A percentile compares a stretch with the other conserved stretches of the same genome.
Evolutionary conservation across 2,329 filamentous ascomycete species (phyloP).

Genomic region (Alternaria ethzedia): DNA sequence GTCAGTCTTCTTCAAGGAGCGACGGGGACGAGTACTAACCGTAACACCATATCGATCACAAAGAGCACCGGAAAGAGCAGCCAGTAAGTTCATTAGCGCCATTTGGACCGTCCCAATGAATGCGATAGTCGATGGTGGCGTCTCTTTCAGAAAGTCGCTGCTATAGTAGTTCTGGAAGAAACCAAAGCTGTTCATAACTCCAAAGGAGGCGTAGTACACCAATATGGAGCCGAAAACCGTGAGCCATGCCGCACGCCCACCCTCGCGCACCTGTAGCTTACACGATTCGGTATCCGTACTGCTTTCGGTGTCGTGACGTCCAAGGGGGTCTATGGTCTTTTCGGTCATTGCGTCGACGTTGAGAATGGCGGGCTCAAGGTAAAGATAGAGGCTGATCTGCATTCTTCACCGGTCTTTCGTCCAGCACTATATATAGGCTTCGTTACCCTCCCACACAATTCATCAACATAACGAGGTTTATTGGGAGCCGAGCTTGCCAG

Average conservation of each 20-base stretch:
- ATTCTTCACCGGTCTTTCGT: constrained; percentile 1
- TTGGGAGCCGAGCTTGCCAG: neutral
- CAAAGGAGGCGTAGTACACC: constrained; percentile 49
- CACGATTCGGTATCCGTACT: constrained; percentile 33
- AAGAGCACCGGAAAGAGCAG: constrained; percentile 66
- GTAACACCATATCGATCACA: constrained; percentile 68
- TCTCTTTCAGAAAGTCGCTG: constrained; percentile 38
- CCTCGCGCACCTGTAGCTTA: constrained; percentile 24
- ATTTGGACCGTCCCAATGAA: constrained; percentile 54
- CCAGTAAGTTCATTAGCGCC: constrained; percentile 58
- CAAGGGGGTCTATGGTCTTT: constrained; percentile 14
- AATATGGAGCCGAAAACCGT: constrained; percentile 47
- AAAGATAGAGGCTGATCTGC: neutral
- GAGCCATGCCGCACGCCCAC: constrained; percentile 36
- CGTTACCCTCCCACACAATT: neutral
- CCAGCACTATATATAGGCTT: constrained; percentile 10
- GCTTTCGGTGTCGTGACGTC: constrained; percentile 17
- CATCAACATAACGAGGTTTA: neutral
- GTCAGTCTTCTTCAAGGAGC: neutral
- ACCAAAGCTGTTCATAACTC: constrained; percentile 52
- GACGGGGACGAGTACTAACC: constrained; percentile 36
- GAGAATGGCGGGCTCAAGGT: neutral
- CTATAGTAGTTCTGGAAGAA: constrained; percentile 56
- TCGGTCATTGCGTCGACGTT: constrained; percentile 17
- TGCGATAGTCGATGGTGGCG: constrained; percentile 46